Percentiles rank a stretch among this genome's conserved stretches.
Evolutionary conservation across 768 basidiomycete species (phyloP).

Genomic region (Hortiboletus campestris): DNA sequence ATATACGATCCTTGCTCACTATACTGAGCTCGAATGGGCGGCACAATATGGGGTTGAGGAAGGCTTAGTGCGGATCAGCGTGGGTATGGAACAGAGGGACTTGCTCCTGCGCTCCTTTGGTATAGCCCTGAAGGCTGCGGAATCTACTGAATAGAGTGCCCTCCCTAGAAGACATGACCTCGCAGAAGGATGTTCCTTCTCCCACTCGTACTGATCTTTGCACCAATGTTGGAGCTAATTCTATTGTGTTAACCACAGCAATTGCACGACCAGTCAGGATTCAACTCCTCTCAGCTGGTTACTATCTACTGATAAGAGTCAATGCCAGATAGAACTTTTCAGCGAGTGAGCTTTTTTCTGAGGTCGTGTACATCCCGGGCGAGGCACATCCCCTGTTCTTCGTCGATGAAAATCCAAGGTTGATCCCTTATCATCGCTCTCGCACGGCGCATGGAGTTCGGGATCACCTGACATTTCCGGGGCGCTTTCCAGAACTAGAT

Average conservation of each 20-base stretch:
- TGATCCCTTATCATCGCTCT: not conserved
- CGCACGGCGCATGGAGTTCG: not conserved
- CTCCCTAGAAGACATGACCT: not conserved
- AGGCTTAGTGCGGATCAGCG: constrained; percentile 81
- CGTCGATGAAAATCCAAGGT: not conserved
- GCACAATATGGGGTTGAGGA: constrained; percentile 80
- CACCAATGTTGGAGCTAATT: not conserved
- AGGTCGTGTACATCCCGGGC: not conserved
- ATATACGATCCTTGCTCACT: constrained; percentile 92
- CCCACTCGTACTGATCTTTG: not conserved
- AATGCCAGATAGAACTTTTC: not conserved
- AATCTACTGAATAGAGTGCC: constrained; percentile 33
- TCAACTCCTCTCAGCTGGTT: constrained; percentile 2
- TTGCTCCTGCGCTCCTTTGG: constrained; percentile 57
- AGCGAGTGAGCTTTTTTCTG: not conserved
- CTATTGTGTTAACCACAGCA: not conserved
- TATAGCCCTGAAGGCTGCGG: constrained; percentile 71
- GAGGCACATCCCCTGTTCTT: not conserved
- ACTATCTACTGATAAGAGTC: not conserved
- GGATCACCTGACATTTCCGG: not conserved
- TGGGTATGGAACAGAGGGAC: constrained; percentile 81
- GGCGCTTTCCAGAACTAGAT: not conserved
- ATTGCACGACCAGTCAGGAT: not conserved
- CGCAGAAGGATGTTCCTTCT: not conserved
- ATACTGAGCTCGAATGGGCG: constrained; percentile 88